Conservation (phyloP, 768 basidiomycete genomes). For the Sutorius australiensis region DNA sequence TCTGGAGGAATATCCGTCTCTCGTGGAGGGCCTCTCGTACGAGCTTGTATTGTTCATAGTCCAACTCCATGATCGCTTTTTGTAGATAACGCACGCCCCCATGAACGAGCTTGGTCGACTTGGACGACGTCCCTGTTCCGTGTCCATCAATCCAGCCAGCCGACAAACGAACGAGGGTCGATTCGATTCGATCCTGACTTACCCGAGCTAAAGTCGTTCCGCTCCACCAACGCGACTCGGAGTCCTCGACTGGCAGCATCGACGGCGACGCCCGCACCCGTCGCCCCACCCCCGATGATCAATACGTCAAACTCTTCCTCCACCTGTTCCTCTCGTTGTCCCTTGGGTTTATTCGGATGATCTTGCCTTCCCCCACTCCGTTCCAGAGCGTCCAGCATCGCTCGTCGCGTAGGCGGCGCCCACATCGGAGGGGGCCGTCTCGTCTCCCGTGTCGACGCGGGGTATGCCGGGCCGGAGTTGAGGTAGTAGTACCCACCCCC, state of each 20-base stretch:
- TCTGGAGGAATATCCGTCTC: slow-evolving; percentile 89
- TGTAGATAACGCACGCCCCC: slow-evolving; percentile 97
- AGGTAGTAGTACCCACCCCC: slow-evolving; percentile 69
- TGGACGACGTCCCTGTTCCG: slow-evolving; percentile 63
- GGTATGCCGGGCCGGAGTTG: slow-evolving; percentile 69
- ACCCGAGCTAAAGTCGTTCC: slow-evolving; percentile 91
- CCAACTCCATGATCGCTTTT: slow-evolving; percentile 92
- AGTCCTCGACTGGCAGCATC: slow-evolving; percentile 92
- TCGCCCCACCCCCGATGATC: slow-evolving; percentile 92
- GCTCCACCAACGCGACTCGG: slow-evolving; percentile 88
- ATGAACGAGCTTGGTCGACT: slow-evolving; percentile 97
- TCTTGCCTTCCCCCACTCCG: not conserved
- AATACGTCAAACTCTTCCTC: slow-evolving; percentile 66
- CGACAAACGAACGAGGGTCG: not conserved
- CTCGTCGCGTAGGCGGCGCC: slow-evolving; percentile 67
- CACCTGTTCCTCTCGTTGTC: too few relatives aligned
- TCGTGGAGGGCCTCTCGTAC: slow-evolving; percentile 95
- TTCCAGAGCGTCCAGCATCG: slow-evolving; percentile 57
- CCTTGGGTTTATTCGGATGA: not conserved
- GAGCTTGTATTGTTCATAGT: slow-evolving; percentile 95
- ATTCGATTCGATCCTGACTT: not conserved
- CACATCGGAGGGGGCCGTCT: slow-evolving; percentile 75
- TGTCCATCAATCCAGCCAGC: not conserved
- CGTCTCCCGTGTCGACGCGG: slow-evolving; percentile 57
- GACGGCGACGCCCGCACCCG: slow-evolving; percentile 93